These are phyloP conservation scores for Maudiozyma serrabonitensis DNA, from an alignment of 805 yeast species.

Conservation along the genomic window DNA sequence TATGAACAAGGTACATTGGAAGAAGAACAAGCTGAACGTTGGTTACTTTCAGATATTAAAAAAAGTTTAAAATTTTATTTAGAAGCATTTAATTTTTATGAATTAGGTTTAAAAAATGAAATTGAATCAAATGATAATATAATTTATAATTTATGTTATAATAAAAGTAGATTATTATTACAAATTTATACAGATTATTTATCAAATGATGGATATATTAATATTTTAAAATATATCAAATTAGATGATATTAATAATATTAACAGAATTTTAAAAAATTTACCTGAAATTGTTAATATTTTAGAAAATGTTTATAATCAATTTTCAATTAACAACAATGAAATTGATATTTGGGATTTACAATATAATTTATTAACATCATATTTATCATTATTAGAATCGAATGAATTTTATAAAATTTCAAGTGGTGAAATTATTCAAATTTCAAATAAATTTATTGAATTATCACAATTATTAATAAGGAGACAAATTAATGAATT, in stretches of 20 bases:
- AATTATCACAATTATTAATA: constrained; percentile 11
- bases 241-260: constrained; percentile 18
- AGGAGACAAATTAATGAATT: constrained; percentile 15
- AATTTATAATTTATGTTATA: constrained; percentile 28
- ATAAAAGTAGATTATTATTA: constrained; percentile 24
- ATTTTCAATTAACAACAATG: constrained; percentile 6
- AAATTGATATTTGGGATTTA: constrained; percentile 26
- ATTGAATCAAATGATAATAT: constrained; percentile 22
- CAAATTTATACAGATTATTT: constrained; percentile 23
- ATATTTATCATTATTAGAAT: constrained; percentile 18
- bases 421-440: constrained; percentile 12
- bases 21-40: constrained; percentile 31
- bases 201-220: constrained; percentile 24
- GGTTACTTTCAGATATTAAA: constrained; percentile 27
- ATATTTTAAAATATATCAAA: constrained; percentile 21
- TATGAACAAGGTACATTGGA: constrained; percentile 24
- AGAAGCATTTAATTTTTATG: constrained; percentile 21
- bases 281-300: constrained; percentile 14
- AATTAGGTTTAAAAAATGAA: constrained; percentile 28
- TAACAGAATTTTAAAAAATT: constrained; percentile 7
- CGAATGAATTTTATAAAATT: constrained; percentile 5
- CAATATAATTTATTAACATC: constrained; percentile 24
- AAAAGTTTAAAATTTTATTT: constrained; percentile 21
- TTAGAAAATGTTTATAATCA: constrained; percentile 14
- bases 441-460: constrained; percentile 11